Evolutionary conservation across 495 filamentous ascomycete genomes (phyloP).

Genomic region (Letharia lupina): DNA sequence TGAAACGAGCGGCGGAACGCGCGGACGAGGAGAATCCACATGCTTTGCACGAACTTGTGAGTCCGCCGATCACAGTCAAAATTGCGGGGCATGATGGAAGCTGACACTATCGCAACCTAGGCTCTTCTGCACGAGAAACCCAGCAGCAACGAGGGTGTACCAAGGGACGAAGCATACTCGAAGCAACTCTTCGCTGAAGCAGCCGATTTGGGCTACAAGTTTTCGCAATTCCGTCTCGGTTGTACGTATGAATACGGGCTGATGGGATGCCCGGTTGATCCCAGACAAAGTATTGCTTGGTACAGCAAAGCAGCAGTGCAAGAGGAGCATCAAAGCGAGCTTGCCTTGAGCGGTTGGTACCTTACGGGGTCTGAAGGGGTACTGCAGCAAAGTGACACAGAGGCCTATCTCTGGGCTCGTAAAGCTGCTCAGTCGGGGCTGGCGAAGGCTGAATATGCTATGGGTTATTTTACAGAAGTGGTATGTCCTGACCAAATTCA

Average conservation of each 20-base stretch:
- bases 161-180: slow-evolving; percentile 74
- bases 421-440: slow-evolving; percentile 81
- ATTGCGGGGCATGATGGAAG: not conserved
- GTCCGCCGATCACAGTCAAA: slow-evolving; percentile 2
- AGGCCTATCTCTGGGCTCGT: slow-evolving; percentile 94
- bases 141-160: slow-evolving; percentile 56
- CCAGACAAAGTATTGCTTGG: slow-evolving; percentile 78
- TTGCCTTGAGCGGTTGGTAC: slow-evolving; percentile 94
- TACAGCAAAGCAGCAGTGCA: slow-evolving; percentile 87
- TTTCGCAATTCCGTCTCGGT: slow-evolving; percentile 84
- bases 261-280: slow-evolving; percentile 73
- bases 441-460: slow-evolving; percentile 90
- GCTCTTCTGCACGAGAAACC: slow-evolving; percentile 75
- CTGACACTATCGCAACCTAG: slow-evolving; percentile 13
- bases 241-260: slow-evolving; percentile 83
- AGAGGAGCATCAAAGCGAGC: slow-evolving; percentile 88
- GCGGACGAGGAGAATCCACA: slow-evolving; percentile 89
- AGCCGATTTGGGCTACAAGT: slow-evolving; percentile 88
- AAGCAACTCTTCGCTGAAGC: slow-evolving; percentile 73
- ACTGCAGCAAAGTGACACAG: slow-evolving; percentile 83
- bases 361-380: slow-evolving; percentile 84
- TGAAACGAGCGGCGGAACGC: slow-evolving; percentile 85
- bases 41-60: slow-evolving; percentile 76
- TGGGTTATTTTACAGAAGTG: slow-evolving; percentile 95
- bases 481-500: slow-evolving; percentile 1